These are phyloP conservation scores for Acorus gramineus DNA, from an alignment of 106 monocot species.

Conservation along the genomic window DNA sequence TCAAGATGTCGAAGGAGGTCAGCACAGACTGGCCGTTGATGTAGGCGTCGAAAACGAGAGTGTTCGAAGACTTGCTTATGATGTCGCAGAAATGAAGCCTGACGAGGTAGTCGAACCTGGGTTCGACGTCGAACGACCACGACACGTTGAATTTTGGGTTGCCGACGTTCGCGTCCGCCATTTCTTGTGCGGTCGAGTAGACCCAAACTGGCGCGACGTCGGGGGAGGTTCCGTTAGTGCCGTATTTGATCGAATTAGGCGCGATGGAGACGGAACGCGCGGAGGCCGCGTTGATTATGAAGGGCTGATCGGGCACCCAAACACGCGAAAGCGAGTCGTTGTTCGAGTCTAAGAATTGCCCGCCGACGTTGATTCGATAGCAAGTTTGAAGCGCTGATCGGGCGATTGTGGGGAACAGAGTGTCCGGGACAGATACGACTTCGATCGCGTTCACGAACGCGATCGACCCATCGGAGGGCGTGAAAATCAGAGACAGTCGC, in stretches of 20 bases:
- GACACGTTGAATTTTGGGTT: conserved; percentile 51
- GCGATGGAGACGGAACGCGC: conserved; percentile 24
- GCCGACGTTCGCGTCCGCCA: conserved; percentile 53
- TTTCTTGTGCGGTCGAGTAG: conserved; percentile 59
- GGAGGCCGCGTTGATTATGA: conserved; percentile 29
- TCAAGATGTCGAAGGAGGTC: conserved; percentile 32
- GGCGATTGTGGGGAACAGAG: conserved; percentile 12
- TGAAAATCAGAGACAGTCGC: conserved; percentile 10
- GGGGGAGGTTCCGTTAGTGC: conserved; percentile 3
- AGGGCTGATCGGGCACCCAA: conserved; percentile 37
- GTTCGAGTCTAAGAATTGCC: conserved; percentile 13
- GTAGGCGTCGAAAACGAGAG: conserved; percentile 45
- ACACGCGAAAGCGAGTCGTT: conserved; percentile 48
- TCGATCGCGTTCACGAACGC: conserved; percentile 58
- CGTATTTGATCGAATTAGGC: conserved; percentile 26
- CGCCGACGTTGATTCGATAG: conserved; percentile 56
- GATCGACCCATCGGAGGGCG: conserved; percentile 30
- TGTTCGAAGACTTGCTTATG: conserved; percentile 14
- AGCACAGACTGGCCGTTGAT: conserved; percentile 46
- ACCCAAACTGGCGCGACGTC: conserved; percentile 40
- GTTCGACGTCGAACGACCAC: conserved; percentile 52
- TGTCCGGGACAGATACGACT: conserved; percentile 31
- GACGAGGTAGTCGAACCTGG: conserved; percentile 42
- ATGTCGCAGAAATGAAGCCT: conserved; percentile 69
- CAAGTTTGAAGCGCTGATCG: conserved; percentile 29